Percentiles rank a stretch among this genome's conserved stretches.
phyloP scores from a whole-genome alignment of 2,329 filamentous ascomycete species.

The Trematosphaeria pertusa region DNA sequence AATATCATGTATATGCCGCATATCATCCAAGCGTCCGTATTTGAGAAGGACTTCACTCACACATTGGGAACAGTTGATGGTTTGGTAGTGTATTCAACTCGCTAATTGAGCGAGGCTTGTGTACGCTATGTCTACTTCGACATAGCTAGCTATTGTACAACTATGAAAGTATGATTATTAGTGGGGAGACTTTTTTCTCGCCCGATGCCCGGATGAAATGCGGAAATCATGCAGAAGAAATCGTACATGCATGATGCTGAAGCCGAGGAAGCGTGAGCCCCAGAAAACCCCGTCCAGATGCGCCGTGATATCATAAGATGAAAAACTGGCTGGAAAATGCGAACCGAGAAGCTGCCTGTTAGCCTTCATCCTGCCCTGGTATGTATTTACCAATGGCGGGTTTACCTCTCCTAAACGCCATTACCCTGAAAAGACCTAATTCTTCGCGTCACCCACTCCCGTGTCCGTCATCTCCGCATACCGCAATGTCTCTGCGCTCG shows the following conservation, averaged over 20 bases:
- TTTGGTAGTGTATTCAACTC: no score
- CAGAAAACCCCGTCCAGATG: not conserved
- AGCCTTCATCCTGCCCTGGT: no score
- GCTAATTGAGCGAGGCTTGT: no score
- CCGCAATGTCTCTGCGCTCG: slow-evolving; percentile 46
- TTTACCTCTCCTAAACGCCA: not conserved
- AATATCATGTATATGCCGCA: no score
- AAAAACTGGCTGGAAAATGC: not conserved
- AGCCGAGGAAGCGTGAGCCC: not conserved
- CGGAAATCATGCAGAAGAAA: slow-evolving; percentile 9
- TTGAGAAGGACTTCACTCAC: no score
- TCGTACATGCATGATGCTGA: slow-evolving; percentile 12
- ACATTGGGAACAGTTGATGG: no score
- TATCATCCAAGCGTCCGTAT: no score
- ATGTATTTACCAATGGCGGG: no score
- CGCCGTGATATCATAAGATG: no score
- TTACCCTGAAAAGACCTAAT: slow-evolving; percentile 3
- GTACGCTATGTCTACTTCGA: no score
- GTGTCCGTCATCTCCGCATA: slow-evolving; percentile 34
- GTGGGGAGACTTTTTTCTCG: slow-evolving; percentile 1
- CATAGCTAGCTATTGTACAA: slow-evolving; percentile 6
- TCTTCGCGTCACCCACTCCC: slow-evolving; percentile 21
- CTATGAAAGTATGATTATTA: slow-evolving; percentile 8
- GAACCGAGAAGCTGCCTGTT: no score
- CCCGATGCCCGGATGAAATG: not conserved